Base-by-base conservation (phyloP, 1,139 yeast species). In the Lodderomyces elongisporus region DNA sequence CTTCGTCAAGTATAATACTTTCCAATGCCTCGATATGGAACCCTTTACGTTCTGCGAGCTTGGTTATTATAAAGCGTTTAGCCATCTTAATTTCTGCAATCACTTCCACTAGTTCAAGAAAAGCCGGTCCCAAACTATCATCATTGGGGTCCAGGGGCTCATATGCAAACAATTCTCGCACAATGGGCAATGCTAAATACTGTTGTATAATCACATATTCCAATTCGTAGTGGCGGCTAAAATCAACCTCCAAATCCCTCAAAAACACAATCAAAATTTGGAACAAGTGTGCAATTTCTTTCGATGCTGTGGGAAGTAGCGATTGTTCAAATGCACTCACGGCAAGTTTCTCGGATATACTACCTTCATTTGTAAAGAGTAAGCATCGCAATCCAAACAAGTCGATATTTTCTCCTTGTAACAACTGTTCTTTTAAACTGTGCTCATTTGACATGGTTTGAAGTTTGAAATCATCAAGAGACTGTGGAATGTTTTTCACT, bases 1-100 rank as follows among this genome's bases (percentile, higher is more conserved):
- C 33, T 5, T 56, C 52, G 32, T 58, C 59, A 41, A 64, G 49
- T 5, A 43, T 33, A n/a, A 41, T 44, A 2, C 24, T 22, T 29
- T 46, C 40, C 5, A 56, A 41, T 15, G 44, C 39, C 50, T 60
- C 56, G 7, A 79, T 56, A 1, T 36, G 35, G 37, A 59, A 70
- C 0, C 61, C 63, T 20, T 50, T 50, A 0, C 40, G 28, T 3
- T 45, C 41, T 0, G 70, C 80, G 3, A 75, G 37, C 14, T 57
- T 59, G 1, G 59, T 42, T 2, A 75, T 44, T 24, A 59, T 58
- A 1, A 73, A 60, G 38, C 80, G 54, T 42, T 72, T 74, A 20
- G 63, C 43, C 14, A 74, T 46, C 22, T 60, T 54, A 12, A 75
- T 42, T 30, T 74, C 77, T 0, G 76, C 82, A 32, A 66, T 52